Conservation (phyloP, 2,329 filamentous ascomycete genomes). For the Didymella keratinophila region DNA sequence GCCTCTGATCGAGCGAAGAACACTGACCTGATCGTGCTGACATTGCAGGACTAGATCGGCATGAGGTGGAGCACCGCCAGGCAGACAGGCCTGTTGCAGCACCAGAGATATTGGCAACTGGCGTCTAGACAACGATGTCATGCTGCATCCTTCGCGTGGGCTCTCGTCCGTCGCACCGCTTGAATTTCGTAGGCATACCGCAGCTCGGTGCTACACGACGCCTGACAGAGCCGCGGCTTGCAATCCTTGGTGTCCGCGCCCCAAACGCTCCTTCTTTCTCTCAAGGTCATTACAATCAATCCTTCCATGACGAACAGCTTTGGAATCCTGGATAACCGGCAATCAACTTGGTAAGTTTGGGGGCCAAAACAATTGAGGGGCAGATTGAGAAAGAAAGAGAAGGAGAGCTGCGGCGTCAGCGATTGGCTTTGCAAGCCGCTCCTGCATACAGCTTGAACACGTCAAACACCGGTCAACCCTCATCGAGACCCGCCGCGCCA, state of each 20-base stretch:
- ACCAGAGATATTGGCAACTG: slow-evolving; percentile 22
- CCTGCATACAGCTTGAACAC: slow-evolving; percentile 42
- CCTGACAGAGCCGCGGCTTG: slow-evolving; percentile 10
- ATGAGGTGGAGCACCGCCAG: slow-evolving; percentile 28
- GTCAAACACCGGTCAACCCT: slow-evolving; percentile 43
- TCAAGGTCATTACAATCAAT: background rate
- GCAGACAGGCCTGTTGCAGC: slow-evolving; percentile 30
- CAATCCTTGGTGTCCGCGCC: slow-evolving; percentile 1
- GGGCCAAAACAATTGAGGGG: slow-evolving; percentile 38
- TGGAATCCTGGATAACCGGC: slow-evolving; percentile 19
- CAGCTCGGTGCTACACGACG: slow-evolving; percentile 7
- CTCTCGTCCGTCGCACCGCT: slow-evolving; percentile 1
- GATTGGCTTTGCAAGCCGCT: slow-evolving; percentile 45
- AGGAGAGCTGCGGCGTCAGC: slow-evolving; percentile 45
- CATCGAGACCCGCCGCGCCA: slow-evolving; percentile 36
- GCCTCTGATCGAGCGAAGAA: slow-evolving; percentile 5
- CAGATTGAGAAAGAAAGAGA: slow-evolving; percentile 35
- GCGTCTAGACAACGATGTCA: slow-evolving; percentile 29
- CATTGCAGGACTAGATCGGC: slow-evolving; percentile 32
- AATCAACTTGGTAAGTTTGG: slow-evolving; percentile 28
- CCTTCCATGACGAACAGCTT: slow-evolving; percentile 12
- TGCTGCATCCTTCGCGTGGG: slow-evolving; percentile 10
- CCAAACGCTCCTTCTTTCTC: background rate
- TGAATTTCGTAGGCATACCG: background rate
- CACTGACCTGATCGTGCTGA: slow-evolving; percentile 29